phyloP scores from a whole-genome alignment of 148 eudicot species.

The Pouteria glomerata region DNA sequence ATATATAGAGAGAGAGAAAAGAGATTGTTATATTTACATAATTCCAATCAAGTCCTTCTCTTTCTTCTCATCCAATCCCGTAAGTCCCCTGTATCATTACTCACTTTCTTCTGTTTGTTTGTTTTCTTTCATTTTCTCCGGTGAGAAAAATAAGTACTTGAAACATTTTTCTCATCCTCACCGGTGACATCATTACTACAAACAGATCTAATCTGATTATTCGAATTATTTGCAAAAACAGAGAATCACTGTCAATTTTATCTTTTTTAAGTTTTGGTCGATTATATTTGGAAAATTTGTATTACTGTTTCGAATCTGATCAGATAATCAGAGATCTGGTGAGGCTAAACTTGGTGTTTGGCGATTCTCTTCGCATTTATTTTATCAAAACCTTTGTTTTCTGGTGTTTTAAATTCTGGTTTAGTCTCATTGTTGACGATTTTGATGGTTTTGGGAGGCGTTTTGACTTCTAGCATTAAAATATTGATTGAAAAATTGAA shows the following conservation, averaged over 20 bases:
- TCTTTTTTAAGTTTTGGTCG: background rate
- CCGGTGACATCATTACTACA: conserved; percentile 2
- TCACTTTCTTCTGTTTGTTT: conserved; percentile 14
- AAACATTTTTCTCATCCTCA: background rate
- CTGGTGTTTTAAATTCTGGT: conserved; percentile 18
- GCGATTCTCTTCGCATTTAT: background rate
- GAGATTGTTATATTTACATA: conserved; percentile 10
- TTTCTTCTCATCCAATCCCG: conserved; percentile 42
- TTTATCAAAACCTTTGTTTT: conserved; percentile 22
- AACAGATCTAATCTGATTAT: conserved; percentile 28
- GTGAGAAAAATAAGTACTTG: background rate
- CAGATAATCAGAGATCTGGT: conserved; percentile 34
- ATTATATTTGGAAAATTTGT: background rate
- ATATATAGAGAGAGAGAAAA: conserved; percentile 6
- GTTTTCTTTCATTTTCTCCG: background rate
- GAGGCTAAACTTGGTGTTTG: background rate
- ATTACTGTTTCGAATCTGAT: conserved; percentile 18
- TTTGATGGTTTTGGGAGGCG: conserved; percentile 5
- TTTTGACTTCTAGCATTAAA: conserved; percentile 13
- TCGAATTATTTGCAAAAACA: background rate
- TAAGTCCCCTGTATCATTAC: conserved; percentile 23
- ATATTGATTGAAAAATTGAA: conserved; percentile 5
- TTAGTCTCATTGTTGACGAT: conserved; percentile 9
- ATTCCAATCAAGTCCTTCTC: conserved; percentile 14
- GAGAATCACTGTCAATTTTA: conserved; percentile 12